A percentile compares a stretch with the other conserved stretches of the same genome.
Conservation (phyloP, 2,329 filamentous ascomycete genomes). For the Colletotrichum siamense region DNA sequence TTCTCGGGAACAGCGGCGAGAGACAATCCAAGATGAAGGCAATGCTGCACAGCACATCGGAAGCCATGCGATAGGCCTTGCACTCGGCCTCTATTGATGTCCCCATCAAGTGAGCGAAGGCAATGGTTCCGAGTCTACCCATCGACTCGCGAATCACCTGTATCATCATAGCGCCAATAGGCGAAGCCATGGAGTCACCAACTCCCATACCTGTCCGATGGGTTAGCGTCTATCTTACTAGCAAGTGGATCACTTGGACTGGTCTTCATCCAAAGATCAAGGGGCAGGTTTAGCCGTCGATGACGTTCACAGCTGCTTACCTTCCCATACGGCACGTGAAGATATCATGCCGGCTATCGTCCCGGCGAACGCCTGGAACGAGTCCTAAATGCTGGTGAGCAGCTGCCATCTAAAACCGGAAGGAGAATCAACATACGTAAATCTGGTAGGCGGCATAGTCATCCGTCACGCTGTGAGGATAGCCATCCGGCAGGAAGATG, state of each 20-base stretch:
- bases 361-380: constrained; percentile 16
- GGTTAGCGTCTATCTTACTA: neutral
- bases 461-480: constrained; percentile 17
- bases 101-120: constrained; percentile 15
- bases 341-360: constrained; percentile 21
- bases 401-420: fast-evolving
- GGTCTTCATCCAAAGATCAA: neutral
- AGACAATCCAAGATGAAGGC: constrained; percentile 16
- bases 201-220: neutral
- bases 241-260: neutral
- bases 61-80: constrained; percentile 12
- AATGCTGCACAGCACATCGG: neutral
- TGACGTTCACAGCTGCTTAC: neutral
- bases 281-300: neutral
- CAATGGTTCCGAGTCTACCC: constrained; percentile 12
- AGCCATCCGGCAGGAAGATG: constrained; percentile 14
- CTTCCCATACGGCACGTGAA: constrained; percentile 19
- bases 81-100: constrained; percentile 19
- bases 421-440: neutral
- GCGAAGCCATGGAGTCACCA: constrained; percentile 14
- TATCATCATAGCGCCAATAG: constrained; percentile 11
- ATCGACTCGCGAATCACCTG: constrained; percentile 19
- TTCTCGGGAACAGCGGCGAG: neutral
- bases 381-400: neutral
- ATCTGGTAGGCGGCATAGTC: constrained; percentile 18